Evolutionary conservation across 345 rosid genomes (phyloP), one percentile per base, ranked within the genome.

Genomic region (Hirschfeldia incana): DNA sequence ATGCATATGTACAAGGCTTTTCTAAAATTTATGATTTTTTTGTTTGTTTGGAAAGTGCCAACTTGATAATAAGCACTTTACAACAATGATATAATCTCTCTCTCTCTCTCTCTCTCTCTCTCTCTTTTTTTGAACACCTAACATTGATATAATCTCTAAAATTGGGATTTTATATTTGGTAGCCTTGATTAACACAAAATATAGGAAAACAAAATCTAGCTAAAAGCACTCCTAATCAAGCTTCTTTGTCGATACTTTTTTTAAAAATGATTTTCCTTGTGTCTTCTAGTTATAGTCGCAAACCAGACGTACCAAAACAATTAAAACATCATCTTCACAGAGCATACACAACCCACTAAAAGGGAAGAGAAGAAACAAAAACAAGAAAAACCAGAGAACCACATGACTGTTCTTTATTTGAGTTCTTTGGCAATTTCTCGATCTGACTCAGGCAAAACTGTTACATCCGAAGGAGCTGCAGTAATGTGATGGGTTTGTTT

Each of bases 361-460:
- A 51, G 29, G 21, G 70, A 33, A 65, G 57, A 70, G 30, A 46
- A 15, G 33, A 15, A 32, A 12, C 53, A 12, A 11, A 42, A 44
- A 44, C 1, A 49, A 9, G 2, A 0, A 60, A 53, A 53, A 46
- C 10, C 6, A 61, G 7, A 51, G 9, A 55, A 76, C 1, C 74
- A 84, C 74, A 84, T 8, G 65, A 70, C 32, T n/a, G 32, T 61
- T 49, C 26, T 13, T 80, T 29, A 74, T 65, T 80, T 70, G 10
- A 85, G 78, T 72, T 84, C 65, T 82, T 73, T 28, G 0, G 81
- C 69, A 67, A 80, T 42, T 66, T 84, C 85, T 28, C 79, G 80
- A 12, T 82, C 83, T 1, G 82, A 46, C 65, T 83, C 87, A 3
- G 84, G 76, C 46, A 76, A 27, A 62, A 74, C 53, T 0, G 76